These are phyloP conservation scores for Graphium sp. DNA, from an alignment of 2,329 filamentous ascomycete genomes.

Conservation along the genomic window DNA sequence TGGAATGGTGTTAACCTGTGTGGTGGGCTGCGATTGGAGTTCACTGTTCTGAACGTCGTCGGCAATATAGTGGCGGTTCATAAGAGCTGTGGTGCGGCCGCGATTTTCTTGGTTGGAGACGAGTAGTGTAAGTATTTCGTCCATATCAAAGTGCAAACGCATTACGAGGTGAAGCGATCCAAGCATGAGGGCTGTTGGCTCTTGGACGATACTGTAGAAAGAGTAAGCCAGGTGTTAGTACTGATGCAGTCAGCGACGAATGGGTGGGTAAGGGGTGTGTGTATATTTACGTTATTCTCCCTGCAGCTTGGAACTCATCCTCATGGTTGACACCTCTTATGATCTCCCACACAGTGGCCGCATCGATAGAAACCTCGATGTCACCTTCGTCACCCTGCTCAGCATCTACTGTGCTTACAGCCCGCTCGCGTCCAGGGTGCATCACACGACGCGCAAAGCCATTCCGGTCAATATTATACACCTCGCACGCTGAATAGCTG, in stretches of 20 bases:
- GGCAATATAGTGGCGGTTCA: slow-evolving; percentile 31
- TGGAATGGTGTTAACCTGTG: too few relatives aligned
- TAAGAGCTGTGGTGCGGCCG: slow-evolving; percentile 26
- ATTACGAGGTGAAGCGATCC: slow-evolving; percentile 42
- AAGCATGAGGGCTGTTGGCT: slow-evolving; percentile 42
- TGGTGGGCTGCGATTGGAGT: too few relatives aligned
- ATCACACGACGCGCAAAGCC: slow-evolving; percentile 20
- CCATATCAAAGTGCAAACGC: slow-evolving; percentile 41
- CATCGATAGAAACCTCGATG: too few relatives aligned
- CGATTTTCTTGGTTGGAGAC: slow-evolving; percentile 27
- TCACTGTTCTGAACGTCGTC: too few relatives aligned
- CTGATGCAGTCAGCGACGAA: too few relatives aligned
- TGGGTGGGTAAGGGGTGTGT: too few relatives aligned
- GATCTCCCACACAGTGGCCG: slow-evolving; percentile 21
- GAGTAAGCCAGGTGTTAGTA: slow-evolving; percentile 1
- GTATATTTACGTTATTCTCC: slow-evolving; percentile 34
- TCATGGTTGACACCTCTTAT: slow-evolving; percentile 18
- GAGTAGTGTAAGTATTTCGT: slow-evolving; percentile 38
- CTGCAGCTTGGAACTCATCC: slow-evolving; percentile 23
- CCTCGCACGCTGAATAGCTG: slow-evolving; percentile 34
- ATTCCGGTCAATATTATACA: slow-evolving; percentile 35
- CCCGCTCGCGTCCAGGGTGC: too few relatives aligned
- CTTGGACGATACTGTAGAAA: slow-evolving; percentile 32
- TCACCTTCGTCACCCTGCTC: too few relatives aligned
- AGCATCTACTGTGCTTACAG: too few relatives aligned